phyloP scores from a whole-genome alignment of 805 yeast genomes.

The Candida ipomoeae region DNA sequence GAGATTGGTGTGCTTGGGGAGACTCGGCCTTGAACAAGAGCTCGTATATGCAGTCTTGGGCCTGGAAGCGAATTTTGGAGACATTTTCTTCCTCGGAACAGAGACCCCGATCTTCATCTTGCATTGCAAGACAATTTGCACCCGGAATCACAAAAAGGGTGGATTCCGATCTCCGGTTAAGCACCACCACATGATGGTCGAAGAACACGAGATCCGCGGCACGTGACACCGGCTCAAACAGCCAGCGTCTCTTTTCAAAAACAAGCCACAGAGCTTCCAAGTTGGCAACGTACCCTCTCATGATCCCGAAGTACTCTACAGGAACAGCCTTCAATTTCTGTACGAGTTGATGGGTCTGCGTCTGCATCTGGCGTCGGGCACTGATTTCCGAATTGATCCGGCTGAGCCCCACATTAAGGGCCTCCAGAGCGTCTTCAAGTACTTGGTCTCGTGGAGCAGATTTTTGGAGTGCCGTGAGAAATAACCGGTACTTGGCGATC shows the following conservation, averaged over 20 bases:
- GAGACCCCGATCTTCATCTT: conserved; percentile 7
- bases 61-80: conserved; percentile 7
- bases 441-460: not conserved
- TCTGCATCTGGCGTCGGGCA: conserved; percentile 5
- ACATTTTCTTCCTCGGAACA: not conserved
- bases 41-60: conserved; percentile 9
- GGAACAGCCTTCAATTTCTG: not conserved
- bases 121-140: conserved; percentile 3
- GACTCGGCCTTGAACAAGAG: conserved; percentile 5
- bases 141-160: conserved; percentile 7
- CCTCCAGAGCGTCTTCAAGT: conserved; percentile 3
- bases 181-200: conserved; percentile 7
- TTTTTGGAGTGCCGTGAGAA: conserved; percentile 8
- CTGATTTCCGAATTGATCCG: conserved; percentile 10
- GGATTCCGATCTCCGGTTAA: not conserved
- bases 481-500: conserved; percentile 14
- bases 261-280: conserved; percentile 7
- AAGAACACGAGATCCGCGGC: conserved; percentile 5
- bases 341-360: not conserved
- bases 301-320: not conserved
- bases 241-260: conserved; percentile 2
- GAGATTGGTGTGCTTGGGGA: not conserved
- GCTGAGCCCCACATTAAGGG: conserved; percentile 3
- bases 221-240: conserved; percentile 1
- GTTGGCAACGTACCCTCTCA: not conserved